Evolutionary conservation across 345 rosid species (phyloP), one percentile per base, ranked within the genome.

Genomic region (Rhodomyrtus tomentosa): DNA sequence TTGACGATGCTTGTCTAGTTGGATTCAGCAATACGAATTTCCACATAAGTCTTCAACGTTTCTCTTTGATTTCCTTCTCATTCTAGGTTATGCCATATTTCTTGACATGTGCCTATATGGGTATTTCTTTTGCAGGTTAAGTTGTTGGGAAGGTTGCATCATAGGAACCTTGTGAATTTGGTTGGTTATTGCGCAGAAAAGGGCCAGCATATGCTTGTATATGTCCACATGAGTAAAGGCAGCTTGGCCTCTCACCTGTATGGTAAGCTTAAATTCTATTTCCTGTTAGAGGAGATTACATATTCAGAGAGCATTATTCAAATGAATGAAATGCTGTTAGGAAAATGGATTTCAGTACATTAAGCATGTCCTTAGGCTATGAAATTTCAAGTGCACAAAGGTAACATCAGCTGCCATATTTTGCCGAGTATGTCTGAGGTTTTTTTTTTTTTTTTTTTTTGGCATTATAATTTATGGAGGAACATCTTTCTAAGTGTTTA

Each of bases 191-290:
- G 99, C 81, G 96, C 99, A 80, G 99, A 98, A 85, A 98, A 95
- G 90, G 94, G 99, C 50, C 95, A 92, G 85, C 95, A 96, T 84
- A 98, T 98, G 92, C 99, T 98, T 86, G 85, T 97, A 81, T 95
- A 97, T 90, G 99, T 96, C 81, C 96, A 91, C 88, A 98, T 98
- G 99, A 96, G 94, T 86, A 95, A 96, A 92, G 98, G 99, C 87
- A 94, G 99, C 93, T 90, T 98, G 85, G 96, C 98, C 88, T 94
- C 98, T 89, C 98, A 98, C 86, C 87, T 98, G 84, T 98, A 98
- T 87, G 84, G 99, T 98, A 92, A 94, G 99, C 80, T 72, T 29
- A 32, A 84, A n/a, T 5, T 83, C 84, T 68, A 29, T 54, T 83
- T 85, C 83, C 83, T 80, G 53, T 68, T 6, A 1, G 29, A 83